Evolutionary conservation across 495 filamentous ascomycete species (phyloP), one percentile per base, ranked within the genome.

Genomic region (Tuber microsphaerosporum): DNA sequence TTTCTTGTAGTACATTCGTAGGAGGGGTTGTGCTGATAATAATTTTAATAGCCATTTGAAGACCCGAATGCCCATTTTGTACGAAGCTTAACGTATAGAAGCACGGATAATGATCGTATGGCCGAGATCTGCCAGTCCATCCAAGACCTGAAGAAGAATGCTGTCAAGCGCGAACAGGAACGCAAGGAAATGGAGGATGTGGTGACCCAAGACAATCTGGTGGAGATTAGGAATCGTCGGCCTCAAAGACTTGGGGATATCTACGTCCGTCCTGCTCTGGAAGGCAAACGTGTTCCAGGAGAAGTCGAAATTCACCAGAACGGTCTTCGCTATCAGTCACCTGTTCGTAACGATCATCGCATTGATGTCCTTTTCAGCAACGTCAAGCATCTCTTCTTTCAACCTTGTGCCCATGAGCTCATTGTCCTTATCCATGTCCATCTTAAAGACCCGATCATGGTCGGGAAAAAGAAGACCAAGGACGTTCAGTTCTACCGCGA

Each of bases 121-220:
- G 90, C 93, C 31, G 91, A 93, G 74, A 94, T 99, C 74, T 91
- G 93, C 8, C 91, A 39, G 91, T n/a, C 94, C 80, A 97, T 99
- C 75, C 92, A 92, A 5, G 93, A 97, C 75, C 91, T 99, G 82
- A 94, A 97, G 84, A 97, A 95, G 84, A 91, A 92, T 78, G 90
- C 93, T 4, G 88, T 92, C 48, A 92, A 96, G 81, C 90, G 91
- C 76, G 96, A 98, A 83, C 93, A 97, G 82, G 95, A 98, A 84
- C 97, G 97, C 87, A 99, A 99, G 84, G 94, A 99, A 79, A 90
- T 99, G 91, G 96, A 98, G 82, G 96, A 98, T 86, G 96, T 99
- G n/a, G 93, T 99, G 6, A 97, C 98, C 84, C 96, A 98, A 83
- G 96, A 98, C 80, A 98, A 98, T 85, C 89, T 99, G 31, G 84